Conservation (phyloP, 139 green algal species). For the Volvox reticuliferus region DNA sequence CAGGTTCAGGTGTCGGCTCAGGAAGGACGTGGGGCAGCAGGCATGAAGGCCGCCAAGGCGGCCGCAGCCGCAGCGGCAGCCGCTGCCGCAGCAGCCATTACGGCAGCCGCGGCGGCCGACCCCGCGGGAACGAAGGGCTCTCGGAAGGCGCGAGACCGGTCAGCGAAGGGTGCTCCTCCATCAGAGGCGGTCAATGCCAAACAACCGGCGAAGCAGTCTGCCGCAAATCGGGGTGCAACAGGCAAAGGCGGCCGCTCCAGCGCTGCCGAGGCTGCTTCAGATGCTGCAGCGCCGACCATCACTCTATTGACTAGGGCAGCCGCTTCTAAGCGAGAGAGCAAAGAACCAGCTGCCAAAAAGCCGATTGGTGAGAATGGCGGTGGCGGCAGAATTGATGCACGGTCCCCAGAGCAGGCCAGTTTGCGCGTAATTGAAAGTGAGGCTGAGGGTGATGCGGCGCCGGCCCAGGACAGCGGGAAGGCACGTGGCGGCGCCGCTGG, state of each 20-base stretch:
- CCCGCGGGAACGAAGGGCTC: background rate
- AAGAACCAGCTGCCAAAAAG: background rate
- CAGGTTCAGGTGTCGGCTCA: background rate
- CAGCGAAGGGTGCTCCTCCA: background rate
- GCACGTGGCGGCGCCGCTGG: background rate
- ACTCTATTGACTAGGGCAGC: background rate
- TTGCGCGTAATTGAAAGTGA: background rate
- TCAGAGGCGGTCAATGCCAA: background rate
- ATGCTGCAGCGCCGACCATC: background rate
- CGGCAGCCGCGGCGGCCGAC: background rate
- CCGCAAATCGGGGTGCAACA: background rate
- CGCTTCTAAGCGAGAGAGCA: background rate
- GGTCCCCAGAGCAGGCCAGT: background rate
- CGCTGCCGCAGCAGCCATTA: background rate
- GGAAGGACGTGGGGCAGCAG: background rate
- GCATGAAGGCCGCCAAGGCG: background rate
- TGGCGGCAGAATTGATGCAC: background rate
- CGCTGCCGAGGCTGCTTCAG: background rate
- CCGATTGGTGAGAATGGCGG: background rate
- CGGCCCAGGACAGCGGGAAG: slow-evolving; percentile 1
- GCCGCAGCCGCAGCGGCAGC: background rate
- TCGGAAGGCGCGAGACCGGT: background rate
- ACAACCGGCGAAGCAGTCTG: background rate
- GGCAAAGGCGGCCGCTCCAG: background rate
- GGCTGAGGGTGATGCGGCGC: background rate